Percentiles rank a stretch among this genome's conserved stretches.
phyloP scores from a whole-genome alignment of 208 protist species.

The Crithidia fasciculata region DNA sequence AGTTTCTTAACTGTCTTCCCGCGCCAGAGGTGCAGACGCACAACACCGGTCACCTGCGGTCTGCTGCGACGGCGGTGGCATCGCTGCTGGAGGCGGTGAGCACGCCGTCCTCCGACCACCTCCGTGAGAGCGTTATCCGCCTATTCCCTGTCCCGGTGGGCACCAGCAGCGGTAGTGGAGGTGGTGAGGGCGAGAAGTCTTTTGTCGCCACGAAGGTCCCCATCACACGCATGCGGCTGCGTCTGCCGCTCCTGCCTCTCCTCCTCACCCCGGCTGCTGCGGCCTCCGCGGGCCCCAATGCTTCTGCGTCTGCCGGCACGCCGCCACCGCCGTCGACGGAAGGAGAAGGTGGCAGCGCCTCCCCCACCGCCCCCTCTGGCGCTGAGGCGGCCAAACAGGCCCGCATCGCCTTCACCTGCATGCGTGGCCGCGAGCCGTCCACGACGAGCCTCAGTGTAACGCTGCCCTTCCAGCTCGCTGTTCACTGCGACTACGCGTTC shows the following conservation, averaged over 20 bases:
- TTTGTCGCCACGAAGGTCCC: not conserved
- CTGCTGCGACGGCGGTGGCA: not conserved
- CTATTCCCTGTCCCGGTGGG: not conserved
- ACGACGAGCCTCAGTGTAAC: conserved; percentile 43
- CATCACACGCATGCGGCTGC: conserved; percentile 27
- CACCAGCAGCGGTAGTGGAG: too few species aligned
- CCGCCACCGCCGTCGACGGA: too few species aligned
- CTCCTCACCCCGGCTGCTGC: conserved; percentile 45
- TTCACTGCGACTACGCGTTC: conserved; percentile 58
- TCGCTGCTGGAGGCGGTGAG: conserved; percentile 25
- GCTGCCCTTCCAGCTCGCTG: conserved; percentile 35
- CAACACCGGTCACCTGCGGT: too few species aligned
- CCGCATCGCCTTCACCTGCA: conserved; percentile 53
- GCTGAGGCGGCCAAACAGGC: conserved; percentile 27
- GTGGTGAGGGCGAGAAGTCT: not conserved
- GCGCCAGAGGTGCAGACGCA: conserved; percentile 21
- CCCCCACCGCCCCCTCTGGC: not conserved
- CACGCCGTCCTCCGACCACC: conserved; percentile 14
- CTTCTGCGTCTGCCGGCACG: too few species aligned
- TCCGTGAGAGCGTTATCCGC: conserved; percentile 32
- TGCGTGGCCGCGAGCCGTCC: conserved; percentile 55
- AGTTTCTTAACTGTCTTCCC: conserved; percentile 20
- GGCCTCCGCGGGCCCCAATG: not conserved
- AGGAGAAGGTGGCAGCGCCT: not conserved
- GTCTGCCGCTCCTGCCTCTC: conserved; percentile 61